These are phyloP conservation scores for Holtermannia corniformis DNA, from an alignment of 768 basidiomycete genomes.

Conservation along the genomic window DNA sequence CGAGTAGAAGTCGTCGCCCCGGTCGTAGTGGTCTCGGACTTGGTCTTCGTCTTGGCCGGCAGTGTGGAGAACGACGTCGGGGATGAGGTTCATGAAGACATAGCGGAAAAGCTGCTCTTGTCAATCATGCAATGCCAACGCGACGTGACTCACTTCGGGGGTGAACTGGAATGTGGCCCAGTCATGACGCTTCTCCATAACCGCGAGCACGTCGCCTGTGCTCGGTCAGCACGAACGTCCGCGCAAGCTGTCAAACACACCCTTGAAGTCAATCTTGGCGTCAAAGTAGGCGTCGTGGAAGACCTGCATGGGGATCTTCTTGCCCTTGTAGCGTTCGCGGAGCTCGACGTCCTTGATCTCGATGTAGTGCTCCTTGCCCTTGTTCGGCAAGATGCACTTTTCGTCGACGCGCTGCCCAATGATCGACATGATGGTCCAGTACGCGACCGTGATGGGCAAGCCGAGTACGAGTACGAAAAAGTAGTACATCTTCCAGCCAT, in stretches of 20 bases:
- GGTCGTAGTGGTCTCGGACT: conserved; percentile 91
- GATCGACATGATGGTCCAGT: conserved; percentile 81
- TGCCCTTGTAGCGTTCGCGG: conserved; percentile 66
- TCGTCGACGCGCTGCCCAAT: conserved; percentile 69
- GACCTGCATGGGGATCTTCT: conserved; percentile 94
- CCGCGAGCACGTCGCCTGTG: conserved; percentile 81
- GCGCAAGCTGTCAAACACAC: too few relatives aligned
- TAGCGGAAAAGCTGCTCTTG: conserved; percentile 68
- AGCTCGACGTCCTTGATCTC: conserved; percentile 76
- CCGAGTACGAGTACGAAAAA: conserved; percentile 68
- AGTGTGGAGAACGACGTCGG: conserved; percentile 92
- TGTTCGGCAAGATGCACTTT: conserved; percentile 73
- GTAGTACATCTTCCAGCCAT: conserved; percentile 75
- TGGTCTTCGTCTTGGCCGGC: conserved; percentile 86
- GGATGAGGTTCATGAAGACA: conserved; percentile 73
- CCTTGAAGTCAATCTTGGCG: conserved; percentile 91
- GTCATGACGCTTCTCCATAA: conserved; percentile 89
- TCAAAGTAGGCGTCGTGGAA: conserved; percentile 98
- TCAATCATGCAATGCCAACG: background rate
- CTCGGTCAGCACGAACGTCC: background rate
- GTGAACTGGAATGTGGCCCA: conserved; percentile 92
- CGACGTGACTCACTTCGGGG: conserved; percentile 45
- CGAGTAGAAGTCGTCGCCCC: conserved; percentile 91
- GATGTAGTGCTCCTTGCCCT: conserved; percentile 80
- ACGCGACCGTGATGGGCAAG: conserved; percentile 65